A percentile compares a stretch with the other conserved stretches of the same genome.
Evolutionary conservation across 768 basidiomycete genomes (phyloP).

Genomic region (Suillus bovinus): DNA sequence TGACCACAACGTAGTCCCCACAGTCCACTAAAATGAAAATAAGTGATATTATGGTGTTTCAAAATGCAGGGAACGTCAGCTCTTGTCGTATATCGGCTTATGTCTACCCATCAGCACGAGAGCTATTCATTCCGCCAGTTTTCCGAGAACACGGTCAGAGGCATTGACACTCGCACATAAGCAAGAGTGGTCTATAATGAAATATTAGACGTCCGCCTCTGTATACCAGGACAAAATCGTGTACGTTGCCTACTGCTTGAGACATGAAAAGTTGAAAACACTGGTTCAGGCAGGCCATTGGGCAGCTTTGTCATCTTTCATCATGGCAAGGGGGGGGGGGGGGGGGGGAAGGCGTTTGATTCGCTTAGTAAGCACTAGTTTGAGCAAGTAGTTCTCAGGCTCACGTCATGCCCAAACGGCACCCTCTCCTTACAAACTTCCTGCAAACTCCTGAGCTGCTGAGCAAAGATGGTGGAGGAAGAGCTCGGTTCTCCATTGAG

Average conservation of each 20-base stretch:
- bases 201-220: background rate
- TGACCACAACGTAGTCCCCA: conserved; percentile 97
- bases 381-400: too few species aligned
- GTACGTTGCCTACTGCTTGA: conserved; percentile 78
- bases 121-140: conserved; percentile 92
- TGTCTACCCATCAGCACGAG: conserved; percentile 98
- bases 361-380: too few species aligned
- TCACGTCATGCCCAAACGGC: too few species aligned
- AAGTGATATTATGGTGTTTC: background rate
- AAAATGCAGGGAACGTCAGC: conserved; percentile 52
- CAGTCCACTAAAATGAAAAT: conserved; percentile 69
- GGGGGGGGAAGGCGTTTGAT: too few species aligned
- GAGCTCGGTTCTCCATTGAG: too few species aligned
- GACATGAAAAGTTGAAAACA: conserved; percentile 68
- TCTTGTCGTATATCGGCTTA: conserved; percentile 94
- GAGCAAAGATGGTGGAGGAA: too few species aligned
- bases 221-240: conserved; percentile 21
- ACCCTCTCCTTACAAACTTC: too few species aligned
- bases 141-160: conserved; percentile 87
- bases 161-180: conserved; percentile 91
- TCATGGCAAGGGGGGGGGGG: too few species aligned
- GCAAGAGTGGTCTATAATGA: conserved; percentile 82
- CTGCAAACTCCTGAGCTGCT: too few species aligned
- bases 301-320: too few species aligned
- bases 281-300: background rate